A percentile compares a stretch with the other conserved stretches of the same genome.
Evolutionary conservation across 176 grass and related monocot species (phyloP).

Genomic region (Bolboschoenus planiculmis): DNA sequence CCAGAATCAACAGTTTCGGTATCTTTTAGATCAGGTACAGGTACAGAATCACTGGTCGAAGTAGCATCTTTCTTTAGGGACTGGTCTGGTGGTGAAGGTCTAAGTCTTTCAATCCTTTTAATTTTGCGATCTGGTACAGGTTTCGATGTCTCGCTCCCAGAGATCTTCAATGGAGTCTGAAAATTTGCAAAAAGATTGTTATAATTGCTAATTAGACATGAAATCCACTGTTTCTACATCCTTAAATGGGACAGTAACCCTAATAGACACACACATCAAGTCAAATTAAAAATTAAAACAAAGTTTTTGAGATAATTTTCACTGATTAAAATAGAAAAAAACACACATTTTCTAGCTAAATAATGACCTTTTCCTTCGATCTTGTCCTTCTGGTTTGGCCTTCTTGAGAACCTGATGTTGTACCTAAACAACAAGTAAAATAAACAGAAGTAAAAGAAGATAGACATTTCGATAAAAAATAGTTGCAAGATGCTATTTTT

Average conservation of each 20-base stretch:
- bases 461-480: conserved; percentile 10
- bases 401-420: conserved; percentile 52
- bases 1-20: conserved; percentile 30
- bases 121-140: conserved; percentile 21
- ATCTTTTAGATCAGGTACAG: conserved; percentile 29
- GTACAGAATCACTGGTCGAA: conserved; percentile 30
- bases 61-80: conserved; percentile 30
- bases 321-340: not conserved
- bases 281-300: not conserved
- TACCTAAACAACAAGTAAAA: conserved; percentile 30
- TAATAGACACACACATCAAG: not conserved
- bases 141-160: conserved; percentile 29
- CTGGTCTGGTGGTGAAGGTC: conserved; percentile 23
- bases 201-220: conserved; percentile 17
- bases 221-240: not conserved
- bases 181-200: conserved; percentile 7
- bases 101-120: conserved; percentile 57
- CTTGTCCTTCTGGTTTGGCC: conserved; percentile 54
- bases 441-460: not conserved
- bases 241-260: not conserved
- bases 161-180: conserved; percentile 52
- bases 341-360: conserved; percentile 13
- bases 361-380: conserved; percentile 60
- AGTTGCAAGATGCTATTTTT: not conserved
- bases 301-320: conserved; percentile 12